phyloP scores from a whole-genome alignment of 2,329 filamentous ascomycete genomes.

The Xylaria sp. region DNA sequence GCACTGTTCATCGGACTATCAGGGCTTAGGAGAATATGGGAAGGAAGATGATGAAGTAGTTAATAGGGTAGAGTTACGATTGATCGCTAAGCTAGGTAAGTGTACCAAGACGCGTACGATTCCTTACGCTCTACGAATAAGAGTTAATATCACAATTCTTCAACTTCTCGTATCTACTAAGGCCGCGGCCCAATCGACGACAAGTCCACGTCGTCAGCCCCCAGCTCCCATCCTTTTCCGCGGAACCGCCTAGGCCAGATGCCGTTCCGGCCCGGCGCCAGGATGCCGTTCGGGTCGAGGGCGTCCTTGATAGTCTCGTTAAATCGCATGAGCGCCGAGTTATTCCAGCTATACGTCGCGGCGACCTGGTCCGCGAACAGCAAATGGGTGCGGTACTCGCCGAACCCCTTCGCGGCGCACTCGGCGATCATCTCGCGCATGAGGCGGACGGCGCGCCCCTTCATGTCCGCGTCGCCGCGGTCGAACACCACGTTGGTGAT shows the following conservation, averaged over 20 bases:
- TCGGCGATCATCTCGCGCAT: conserved; percentile 44
- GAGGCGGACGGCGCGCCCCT: conserved; percentile 30
- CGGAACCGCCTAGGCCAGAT: conserved; percentile 41
- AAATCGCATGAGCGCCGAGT: conserved; percentile 45
- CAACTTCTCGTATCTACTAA: not conserved
- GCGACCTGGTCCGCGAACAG: conserved; percentile 52
- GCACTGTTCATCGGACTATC: conserved; percentile 77
- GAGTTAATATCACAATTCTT: not conserved
- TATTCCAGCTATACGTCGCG: conserved; percentile 48
- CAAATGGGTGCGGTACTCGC: conserved; percentile 51
- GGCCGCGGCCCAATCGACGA: conserved; percentile 19
- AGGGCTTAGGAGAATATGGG: conserved; percentile 64
- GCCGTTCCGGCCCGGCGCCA: conserved; percentile 41
- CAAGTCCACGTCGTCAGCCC: conserved; percentile 26
- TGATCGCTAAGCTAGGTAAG: not conserved
- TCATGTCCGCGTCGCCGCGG: conserved; percentile 42
- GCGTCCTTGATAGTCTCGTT: conserved; percentile 49
- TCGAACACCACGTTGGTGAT: conserved; percentile 59
- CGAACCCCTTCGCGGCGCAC: conserved; percentile 45
- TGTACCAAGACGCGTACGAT: not conserved
- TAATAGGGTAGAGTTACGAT: not conserved
- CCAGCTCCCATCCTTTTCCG: conserved; percentile 38
- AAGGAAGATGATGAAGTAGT: conserved; percentile 22
- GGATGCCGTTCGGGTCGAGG: conserved; percentile 45
- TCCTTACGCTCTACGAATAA: conserved; percentile 6